Percentiles rank a stretch among this genome's conserved stretches.
phyloP scores from a whole-genome alignment of 192 early-diverging fungal species.

The Dissophora globulifera region DNA sequence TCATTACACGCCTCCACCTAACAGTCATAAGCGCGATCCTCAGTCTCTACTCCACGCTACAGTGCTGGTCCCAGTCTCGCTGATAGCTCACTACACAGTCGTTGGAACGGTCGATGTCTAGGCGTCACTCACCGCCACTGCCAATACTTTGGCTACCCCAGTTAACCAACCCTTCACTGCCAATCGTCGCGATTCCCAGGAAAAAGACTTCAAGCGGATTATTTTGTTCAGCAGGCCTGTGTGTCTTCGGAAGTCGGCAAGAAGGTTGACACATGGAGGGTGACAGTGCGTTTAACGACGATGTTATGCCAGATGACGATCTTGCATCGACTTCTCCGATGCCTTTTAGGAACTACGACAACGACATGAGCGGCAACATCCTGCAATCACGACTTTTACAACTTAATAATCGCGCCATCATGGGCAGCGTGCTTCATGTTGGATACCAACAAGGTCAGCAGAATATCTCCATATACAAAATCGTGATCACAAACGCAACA shows the following conservation, averaged over 20 bases:
- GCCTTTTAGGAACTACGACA: background rate
- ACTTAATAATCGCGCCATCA: too few relatives aligned
- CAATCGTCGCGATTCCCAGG: conserved; percentile 5
- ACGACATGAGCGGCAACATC: background rate
- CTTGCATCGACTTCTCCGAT: background rate
- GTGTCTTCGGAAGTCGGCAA: conserved; percentile 9
- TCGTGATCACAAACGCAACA: background rate
- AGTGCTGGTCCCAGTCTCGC: conserved; percentile 21
- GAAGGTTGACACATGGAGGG: background rate
- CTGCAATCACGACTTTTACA: too few relatives aligned
- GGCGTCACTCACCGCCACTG: background rate
- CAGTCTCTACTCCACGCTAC: conserved; percentile 15
- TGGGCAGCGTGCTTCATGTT: too few relatives aligned
- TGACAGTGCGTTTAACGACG: background rate
- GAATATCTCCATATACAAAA: background rate
- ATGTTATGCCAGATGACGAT: background rate
- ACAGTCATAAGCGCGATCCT: too few relatives aligned
- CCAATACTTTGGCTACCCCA: conserved; percentile 17
- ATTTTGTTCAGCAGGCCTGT: conserved; percentile 6
- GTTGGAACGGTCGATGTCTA: conserved; percentile 1
- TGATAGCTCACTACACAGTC: conserved; percentile 27
- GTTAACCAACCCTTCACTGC: conserved; percentile 7
- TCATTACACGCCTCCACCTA: too few relatives aligned
- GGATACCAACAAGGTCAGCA: too few relatives aligned
- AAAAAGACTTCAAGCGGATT: conserved; percentile 4